phyloP scores from a whole-genome alignment of 371 early-diverging fungal genomes.

The Parasitella parasitica region DNA sequence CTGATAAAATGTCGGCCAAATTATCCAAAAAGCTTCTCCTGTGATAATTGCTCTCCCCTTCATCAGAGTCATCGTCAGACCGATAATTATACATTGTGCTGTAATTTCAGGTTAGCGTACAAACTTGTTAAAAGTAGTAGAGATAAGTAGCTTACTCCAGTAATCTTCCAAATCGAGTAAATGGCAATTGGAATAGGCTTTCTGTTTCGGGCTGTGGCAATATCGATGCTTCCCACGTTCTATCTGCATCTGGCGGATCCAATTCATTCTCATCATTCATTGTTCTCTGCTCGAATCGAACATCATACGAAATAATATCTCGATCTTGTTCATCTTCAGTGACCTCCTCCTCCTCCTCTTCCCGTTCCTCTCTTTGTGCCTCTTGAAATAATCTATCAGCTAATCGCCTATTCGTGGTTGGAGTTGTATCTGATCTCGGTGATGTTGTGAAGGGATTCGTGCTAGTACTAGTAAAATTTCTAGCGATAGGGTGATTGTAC shows the following conservation, averaged over 20 bases:
- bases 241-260: background rate
- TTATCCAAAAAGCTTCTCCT: conserved; percentile 10
- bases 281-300: conserved; percentile 1
- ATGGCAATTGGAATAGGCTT: conserved; percentile 2
- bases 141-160: background rate
- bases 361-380: background rate
- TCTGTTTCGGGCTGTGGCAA: background rate
- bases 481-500: conserved; percentile 4
- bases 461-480: background rate
- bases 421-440: background rate
- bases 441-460: background rate
- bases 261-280: background rate
- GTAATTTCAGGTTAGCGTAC: background rate
- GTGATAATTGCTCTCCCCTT: background rate
- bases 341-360: background rate
- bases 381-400: background rate
- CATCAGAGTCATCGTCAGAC: conserved; percentile 12
- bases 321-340: background rate
- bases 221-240: background rate
- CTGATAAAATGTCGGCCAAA: conserved; percentile 5
- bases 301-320: conserved; percentile 1
- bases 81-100: conserved; percentile 3
- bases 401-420: background rate
- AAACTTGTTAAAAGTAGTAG: no score
- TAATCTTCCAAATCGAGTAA: conserved; percentile 5